Conservation (phyloP, 768 basidiomycete genomes). For the Lactarius sanguifluus region DNA sequence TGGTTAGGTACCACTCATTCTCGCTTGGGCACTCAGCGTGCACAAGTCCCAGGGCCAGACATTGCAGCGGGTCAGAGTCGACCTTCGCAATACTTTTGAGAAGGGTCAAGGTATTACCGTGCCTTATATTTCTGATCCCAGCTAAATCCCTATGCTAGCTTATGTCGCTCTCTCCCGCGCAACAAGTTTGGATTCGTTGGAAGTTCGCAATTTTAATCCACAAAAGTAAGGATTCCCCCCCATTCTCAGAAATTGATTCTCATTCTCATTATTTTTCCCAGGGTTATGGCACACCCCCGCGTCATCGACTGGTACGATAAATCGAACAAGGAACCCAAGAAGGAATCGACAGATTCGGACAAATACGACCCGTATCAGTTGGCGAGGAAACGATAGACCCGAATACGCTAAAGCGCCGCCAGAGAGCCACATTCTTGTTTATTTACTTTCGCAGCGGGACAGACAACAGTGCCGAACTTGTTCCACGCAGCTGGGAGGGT, state of each 20-base stretch:
- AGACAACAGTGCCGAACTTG: neutral
- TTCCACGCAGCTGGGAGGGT: too few species aligned
- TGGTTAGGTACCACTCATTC: slow-evolving; percentile 52
- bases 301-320: slow-evolving; percentile 53
- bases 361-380: neutral
- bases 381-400: neutral
- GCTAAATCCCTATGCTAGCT: slow-evolving; percentile 38
- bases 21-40: slow-evolving; percentile 87
- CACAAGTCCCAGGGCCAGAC: slow-evolving; percentile 94
- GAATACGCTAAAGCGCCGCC: too few species aligned
- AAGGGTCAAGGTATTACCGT: slow-evolving; percentile 62
- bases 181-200: slow-evolving; percentile 60
- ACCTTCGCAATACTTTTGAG: slow-evolving; percentile 75
- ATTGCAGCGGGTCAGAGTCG: slow-evolving; percentile 77
- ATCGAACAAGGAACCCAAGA: neutral
- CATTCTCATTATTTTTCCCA: slow-evolving; percentile 32
- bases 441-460: neutral
- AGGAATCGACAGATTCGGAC: neutral
- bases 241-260: slow-evolving; percentile 10
- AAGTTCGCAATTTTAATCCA: slow-evolving; percentile 63
- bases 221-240: slow-evolving; percentile 46
- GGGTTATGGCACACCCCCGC: slow-evolving; percentile 63
- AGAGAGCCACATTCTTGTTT: neutral
- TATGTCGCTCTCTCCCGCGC: slow-evolving; percentile 76
- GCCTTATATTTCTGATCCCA: neutral